Conservation (phyloP, 225 moss, liverwort and hornwort species). For the Marchantia paleacea region DNA sequence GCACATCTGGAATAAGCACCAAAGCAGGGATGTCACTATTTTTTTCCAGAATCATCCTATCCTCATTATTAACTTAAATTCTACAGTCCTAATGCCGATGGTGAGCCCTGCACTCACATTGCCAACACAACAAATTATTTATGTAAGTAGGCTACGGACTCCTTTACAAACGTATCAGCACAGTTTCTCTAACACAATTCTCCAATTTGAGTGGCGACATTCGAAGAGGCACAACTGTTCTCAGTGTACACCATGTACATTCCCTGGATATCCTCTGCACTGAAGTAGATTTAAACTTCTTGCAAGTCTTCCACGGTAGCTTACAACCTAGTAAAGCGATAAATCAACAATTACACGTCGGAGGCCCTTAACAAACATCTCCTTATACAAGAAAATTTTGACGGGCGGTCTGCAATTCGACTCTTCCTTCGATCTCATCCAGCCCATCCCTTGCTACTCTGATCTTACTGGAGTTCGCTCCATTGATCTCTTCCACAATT, state of each 20-base stretch:
- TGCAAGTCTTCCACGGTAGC: background rate
- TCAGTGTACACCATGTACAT: background rate
- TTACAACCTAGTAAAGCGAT: background rate
- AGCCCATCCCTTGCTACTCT: background rate
- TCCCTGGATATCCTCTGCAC: background rate
- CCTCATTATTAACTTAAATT: background rate
- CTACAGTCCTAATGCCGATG: slow-evolving; percentile 31
- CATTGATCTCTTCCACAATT: background rate
- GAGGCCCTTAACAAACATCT: background rate
- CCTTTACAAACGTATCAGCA: background rate
- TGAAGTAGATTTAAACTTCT: background rate
- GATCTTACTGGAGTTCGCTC: background rate
- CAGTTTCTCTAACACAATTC: background rate
- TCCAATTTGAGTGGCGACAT: background rate
- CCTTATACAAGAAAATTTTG: background rate
- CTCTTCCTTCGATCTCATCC: background rate
- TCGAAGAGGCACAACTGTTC: background rate
- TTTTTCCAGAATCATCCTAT: slow-evolving; percentile 11
- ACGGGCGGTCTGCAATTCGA: background rate
- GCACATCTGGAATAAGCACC: background rate
- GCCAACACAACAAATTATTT: slow-evolving; percentile 16
- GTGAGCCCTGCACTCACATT: slow-evolving; percentile 31
- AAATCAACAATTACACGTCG: background rate
- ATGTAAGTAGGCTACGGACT: background rate
- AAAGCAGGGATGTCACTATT: slow-evolving; percentile 10